Percentiles rank a stretch among this genome's conserved stretches.
Conservation (phyloP, 2,329 filamentous ascomycete species). For the Monosporascus sp. region DNA sequence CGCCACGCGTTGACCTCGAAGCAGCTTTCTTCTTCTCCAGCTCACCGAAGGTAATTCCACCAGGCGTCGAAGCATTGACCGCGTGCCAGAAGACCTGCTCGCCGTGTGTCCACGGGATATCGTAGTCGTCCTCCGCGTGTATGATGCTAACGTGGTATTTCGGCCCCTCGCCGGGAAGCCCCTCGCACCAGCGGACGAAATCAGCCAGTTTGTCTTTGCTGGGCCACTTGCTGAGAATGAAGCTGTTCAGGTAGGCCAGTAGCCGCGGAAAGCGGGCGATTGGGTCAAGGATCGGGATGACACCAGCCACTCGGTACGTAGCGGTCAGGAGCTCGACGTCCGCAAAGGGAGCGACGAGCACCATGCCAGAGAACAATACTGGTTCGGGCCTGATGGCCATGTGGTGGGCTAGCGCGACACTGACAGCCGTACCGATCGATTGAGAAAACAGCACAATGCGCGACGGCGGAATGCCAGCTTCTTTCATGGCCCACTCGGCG, state of each 20-base stretch:
- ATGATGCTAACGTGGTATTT: constrained; percentile 43
- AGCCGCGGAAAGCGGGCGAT: constrained; percentile 42
- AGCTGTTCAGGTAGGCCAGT: constrained; percentile 40
- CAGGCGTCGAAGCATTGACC: constrained; percentile 40
- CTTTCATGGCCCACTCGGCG: constrained; percentile 48
- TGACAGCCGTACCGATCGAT: constrained; percentile 50
- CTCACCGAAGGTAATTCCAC: constrained; percentile 36
- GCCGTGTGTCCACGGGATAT: constrained; percentile 47
- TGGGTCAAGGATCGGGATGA: constrained; percentile 49
- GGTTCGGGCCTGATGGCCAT: constrained; percentile 28
- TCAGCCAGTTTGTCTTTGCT: constrained; percentile 43
- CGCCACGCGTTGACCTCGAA: constrained; percentile 35
- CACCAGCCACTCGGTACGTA: constrained; percentile 53
- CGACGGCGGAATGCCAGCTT: constrained; percentile 45
- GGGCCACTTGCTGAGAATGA: constrained; percentile 47
- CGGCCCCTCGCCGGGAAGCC: constrained; percentile 9
- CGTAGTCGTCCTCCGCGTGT: constrained; percentile 47
- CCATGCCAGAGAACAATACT: constrained; percentile 46
- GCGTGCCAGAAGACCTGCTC: constrained; percentile 50
- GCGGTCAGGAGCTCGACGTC: constrained; percentile 48
- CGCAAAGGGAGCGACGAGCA: constrained; percentile 53
- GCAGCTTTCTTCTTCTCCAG: constrained; percentile 39
- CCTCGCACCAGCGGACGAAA: constrained; percentile 36
- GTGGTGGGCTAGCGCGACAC: constrained; percentile 25
- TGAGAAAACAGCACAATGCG: constrained; percentile 57